Evolutionary conservation across 768 basidiomycete species (phyloP).

Genomic region (Mycena crocata): DNA sequence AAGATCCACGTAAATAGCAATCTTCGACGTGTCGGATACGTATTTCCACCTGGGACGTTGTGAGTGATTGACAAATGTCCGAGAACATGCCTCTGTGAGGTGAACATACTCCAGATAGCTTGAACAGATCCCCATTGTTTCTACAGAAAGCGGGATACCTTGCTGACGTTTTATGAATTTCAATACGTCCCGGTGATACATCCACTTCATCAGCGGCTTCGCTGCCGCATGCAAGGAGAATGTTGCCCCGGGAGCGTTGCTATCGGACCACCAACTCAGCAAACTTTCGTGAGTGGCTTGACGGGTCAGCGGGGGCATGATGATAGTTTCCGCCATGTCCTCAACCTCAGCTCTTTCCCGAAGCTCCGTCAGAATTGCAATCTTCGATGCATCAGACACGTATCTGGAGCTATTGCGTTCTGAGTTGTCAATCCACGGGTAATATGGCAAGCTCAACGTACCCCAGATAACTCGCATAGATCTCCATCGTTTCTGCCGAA

Average conservation of each 20-base stretch:
- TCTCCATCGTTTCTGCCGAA: no score
- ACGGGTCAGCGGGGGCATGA: background rate
- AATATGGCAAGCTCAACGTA: no score
- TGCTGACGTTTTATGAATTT: background rate
- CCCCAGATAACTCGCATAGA: no score
- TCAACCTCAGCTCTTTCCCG: no score
- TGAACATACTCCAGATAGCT: conserved; percentile 1
- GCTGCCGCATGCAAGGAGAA: conserved; percentile 1
- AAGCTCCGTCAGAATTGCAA: no score
- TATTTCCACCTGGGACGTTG: background rate
- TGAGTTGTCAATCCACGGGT: no score
- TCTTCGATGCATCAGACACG: no score
- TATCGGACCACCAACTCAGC: background rate
- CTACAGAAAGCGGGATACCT: background rate
- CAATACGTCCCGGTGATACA: conserved; percentile 5
- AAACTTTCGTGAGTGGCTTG: background rate
- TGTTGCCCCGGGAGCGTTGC: background rate
- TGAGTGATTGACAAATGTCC: background rate
- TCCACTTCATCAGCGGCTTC: conserved; percentile 8
- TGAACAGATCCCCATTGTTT: background rate
- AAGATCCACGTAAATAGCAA: background rate
- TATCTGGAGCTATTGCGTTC: no score
- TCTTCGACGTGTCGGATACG: background rate
- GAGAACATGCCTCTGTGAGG: background rate
- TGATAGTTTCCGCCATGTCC: no score